Evolutionary conservation across 106 monocot species (phyloP), one percentile per base, ranked within the genome.

Genomic region (Amphibolis antarctica): DNA sequence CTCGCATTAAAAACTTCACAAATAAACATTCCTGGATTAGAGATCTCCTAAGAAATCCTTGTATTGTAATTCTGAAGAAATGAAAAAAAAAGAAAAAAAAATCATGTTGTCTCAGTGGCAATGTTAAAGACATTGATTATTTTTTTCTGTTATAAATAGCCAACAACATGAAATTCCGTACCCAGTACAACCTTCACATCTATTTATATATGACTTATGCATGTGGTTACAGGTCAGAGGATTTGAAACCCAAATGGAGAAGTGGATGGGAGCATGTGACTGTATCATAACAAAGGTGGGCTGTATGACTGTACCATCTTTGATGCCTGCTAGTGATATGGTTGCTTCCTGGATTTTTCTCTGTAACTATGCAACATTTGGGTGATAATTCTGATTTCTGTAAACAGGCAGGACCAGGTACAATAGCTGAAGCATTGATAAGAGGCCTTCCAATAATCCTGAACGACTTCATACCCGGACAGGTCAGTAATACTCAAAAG

Each of bases 201-300:
- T 2, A 27, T 4, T 25, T 22, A 55, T 24, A 55, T 53, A 19
- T 50, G 20, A 50, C 50, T 50, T 50, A 15, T 6, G n/a, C 9
- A 6, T 56, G 18, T 63, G 45, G 31, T 70, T 56, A 6, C 59
- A 81, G 84, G 58, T 84, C 10, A 58, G 80, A 62, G 84, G 80
- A 54, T 84, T 84, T 61, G 80, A 74, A 47, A 77, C 59, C 4
- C 84, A 80, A 63, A 80, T 84, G 70, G 80, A 80, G 84, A 84
- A 84, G 51, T 84, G 80, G 80, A 84, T 84, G 84, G 77, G 70
- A 50, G 79, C 80, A 46, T 84, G 80, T 57, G 84, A 84, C 55
- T 84, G 84, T 70, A 77, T 84, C 46, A 84, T 84, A 47, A 84
- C 84, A 22, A 84, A 84, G 71, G 82, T 82, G 22, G 25, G 6